A percentile compares a stretch with the other conserved stretches of the same genome.
Conservation (phyloP, 1,284 basidiomycete species). For the Rhodotorula sp. region DNA sequence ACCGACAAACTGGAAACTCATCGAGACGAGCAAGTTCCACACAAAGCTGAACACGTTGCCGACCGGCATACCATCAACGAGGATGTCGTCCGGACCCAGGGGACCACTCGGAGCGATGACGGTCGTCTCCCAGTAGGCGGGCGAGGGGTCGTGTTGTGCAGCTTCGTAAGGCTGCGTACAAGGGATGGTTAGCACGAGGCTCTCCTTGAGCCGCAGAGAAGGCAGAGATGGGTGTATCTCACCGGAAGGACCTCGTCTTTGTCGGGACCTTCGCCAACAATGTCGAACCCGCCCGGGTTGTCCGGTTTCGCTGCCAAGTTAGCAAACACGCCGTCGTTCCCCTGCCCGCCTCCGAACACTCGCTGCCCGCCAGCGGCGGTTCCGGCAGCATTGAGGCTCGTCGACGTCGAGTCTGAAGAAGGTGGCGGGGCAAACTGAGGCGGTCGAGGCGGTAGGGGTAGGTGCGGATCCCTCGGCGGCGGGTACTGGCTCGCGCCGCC, state of each 20-base stretch:
- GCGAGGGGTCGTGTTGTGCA: constrained; percentile 86
- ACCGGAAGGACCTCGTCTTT: constrained; percentile 81
- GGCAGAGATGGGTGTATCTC: constrained; percentile 47
- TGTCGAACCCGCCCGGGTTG: constrained; percentile 53
- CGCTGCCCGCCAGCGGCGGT: neutral
- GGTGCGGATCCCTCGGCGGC: constrained; percentile 19
- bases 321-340: constrained; percentile 93
- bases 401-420: neutral
- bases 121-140: constrained; percentile 96
- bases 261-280: constrained; percentile 61
- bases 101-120: constrained; percentile 64
- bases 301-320: constrained; percentile 90
- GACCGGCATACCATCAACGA: constrained; percentile 58
- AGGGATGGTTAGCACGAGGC: constrained; percentile 48
- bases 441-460: constrained; percentile 34
- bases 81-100: constrained; percentile 54
- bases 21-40: constrained; percentile 78
- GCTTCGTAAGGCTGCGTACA: constrained; percentile 72
- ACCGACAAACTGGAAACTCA: constrained; percentile 93
- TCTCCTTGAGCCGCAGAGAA: neutral
- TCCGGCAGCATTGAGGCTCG: neutral
- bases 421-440: constrained; percentile 26
- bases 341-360: constrained; percentile 65
- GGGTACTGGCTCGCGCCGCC: constrained; percentile 19
- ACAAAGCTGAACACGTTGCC: constrained; percentile 68